A percentile compares a stretch with the other conserved stretches of the same genome.
Evolutionary conservation across 23 red algal genomes (phyloP).

Genomic region (Chondrus crispus): DNA sequence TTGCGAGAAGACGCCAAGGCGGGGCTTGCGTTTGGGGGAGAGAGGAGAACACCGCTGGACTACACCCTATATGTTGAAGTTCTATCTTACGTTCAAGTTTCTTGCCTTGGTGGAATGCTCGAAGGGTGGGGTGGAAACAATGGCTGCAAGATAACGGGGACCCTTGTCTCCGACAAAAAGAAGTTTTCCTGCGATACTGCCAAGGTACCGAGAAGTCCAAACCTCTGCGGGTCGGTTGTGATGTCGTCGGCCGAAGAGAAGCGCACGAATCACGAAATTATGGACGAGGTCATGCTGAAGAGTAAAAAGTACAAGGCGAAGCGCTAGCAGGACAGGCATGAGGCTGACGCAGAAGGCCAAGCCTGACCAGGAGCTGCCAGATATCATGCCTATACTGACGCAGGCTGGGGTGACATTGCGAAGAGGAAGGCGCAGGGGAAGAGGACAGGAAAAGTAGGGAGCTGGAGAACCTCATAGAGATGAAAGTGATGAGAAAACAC

Average conservation of each 20-base stretch:
- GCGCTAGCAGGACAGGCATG: constrained; percentile 34
- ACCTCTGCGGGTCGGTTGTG: too few species aligned
- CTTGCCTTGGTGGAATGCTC: too few species aligned
- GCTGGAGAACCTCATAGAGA: neutral
- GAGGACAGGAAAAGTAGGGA: neutral
- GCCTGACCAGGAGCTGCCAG: constrained; percentile 27
- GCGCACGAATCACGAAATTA: constrained; percentile 48
- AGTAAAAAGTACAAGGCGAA: constrained; percentile 67
- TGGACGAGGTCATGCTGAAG: constrained; percentile 66
- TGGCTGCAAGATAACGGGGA: too few species aligned
- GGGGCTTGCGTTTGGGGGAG: too few species aligned
- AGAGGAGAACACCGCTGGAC: too few species aligned
- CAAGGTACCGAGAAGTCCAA: too few species aligned
- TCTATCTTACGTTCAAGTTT: too few species aligned
- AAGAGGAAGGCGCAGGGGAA: neutral
- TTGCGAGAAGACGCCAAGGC: too few species aligned
- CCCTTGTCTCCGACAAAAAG: too few species aligned
- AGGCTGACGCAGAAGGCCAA: constrained; percentile 36
- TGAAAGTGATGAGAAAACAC: constrained; percentile 32
- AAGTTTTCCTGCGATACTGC: too few species aligned
- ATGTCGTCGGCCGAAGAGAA: neutral
- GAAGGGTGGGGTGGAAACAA: too few species aligned
- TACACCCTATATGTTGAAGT: too few species aligned
- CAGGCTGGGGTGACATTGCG: neutral
- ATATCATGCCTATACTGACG: constrained; percentile 32